A percentile compares a stretch with the other conserved stretches of the same genome.
Evolutionary conservation across 768 basidiomycete genomes (phyloP).

Genomic region (Mrakia hoshinonis): DNA sequence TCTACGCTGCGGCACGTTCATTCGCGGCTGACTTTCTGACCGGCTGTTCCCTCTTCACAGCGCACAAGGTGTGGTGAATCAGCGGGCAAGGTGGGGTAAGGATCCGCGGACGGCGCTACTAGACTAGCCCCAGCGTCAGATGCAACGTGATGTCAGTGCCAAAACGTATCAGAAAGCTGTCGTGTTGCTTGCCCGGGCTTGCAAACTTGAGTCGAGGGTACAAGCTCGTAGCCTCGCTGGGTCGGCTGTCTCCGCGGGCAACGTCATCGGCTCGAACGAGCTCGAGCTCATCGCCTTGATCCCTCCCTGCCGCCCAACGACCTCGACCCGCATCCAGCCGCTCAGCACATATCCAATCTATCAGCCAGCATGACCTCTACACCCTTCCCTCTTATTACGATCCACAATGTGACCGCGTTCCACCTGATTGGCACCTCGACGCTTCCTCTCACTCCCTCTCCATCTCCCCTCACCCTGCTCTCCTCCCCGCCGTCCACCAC

Average conservation of each 20-base stretch:
- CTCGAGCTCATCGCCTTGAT: too few relatives aligned
- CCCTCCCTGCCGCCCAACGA: too few relatives aligned
- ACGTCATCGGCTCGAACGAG: too few relatives aligned
- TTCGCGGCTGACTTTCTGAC: neutral
- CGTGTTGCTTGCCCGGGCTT: too few relatives aligned
- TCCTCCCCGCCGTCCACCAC: neutral
- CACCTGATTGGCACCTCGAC: constrained; percentile 9
- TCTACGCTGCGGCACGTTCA: neutral
- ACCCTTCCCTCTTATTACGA: neutral
- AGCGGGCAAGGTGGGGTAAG: constrained; percentile 22
- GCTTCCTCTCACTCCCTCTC: neutral
- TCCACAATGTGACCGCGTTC: neutral
- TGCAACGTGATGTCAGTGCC: neutral
- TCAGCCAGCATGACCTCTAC: neutral
- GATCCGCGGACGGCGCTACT: constrained; percentile 27
- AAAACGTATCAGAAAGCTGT: too few relatives aligned
- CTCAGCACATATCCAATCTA: too few relatives aligned
- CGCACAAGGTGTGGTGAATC: constrained; percentile 19
- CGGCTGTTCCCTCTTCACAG: neutral
- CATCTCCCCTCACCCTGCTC: too few relatives aligned
- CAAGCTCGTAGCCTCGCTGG: too few relatives aligned
- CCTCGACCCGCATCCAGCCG: too few relatives aligned
- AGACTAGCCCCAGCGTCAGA: neutral
- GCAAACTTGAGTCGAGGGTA: too few relatives aligned
- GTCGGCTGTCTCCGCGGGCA: too few relatives aligned